Percentiles rank a stretch among this genome's conserved stretches.
Conservation (phyloP, 768 basidiomycete genomes). For the Termitomyces sp. region DNA sequence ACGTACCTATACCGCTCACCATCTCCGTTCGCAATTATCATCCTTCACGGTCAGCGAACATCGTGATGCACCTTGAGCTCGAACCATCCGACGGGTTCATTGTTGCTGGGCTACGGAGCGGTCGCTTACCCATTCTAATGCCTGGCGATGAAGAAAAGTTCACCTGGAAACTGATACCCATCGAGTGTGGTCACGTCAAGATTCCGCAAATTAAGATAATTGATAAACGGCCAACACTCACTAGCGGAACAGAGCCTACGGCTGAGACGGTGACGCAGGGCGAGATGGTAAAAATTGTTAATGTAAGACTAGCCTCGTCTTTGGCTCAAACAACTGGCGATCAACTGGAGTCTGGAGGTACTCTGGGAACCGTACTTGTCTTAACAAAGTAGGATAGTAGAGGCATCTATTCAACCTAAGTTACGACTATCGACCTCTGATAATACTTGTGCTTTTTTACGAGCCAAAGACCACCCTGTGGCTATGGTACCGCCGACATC, state of each 20-base stretch:
- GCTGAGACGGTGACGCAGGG: constrained; percentile 31
- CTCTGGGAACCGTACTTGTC: constrained; percentile 28
- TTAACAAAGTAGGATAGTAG: constrained; percentile 16
- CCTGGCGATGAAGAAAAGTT: constrained; percentile 66
- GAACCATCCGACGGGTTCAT: constrained; percentile 71
- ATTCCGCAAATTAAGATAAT: constrained; percentile 59
- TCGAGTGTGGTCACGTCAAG: constrained; percentile 66
- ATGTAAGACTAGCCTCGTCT: constrained; percentile 38
- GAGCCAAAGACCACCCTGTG: neutral
- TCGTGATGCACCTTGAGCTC: constrained; percentile 70
- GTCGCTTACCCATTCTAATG: constrained; percentile 65
- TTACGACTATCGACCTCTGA: neutral
- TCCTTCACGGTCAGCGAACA: constrained; percentile 56
- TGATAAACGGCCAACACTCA: constrained; percentile 37
- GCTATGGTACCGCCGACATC: neutral
- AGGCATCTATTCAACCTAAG: neutral
- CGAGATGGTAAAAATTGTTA: constrained; percentile 49
- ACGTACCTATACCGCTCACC: constrained; percentile 50
- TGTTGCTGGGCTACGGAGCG: constrained; percentile 67
- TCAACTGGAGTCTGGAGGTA: constrained; percentile 13
- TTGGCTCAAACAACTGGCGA: constrained; percentile 3
- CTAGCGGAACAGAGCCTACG: constrained; percentile 18
- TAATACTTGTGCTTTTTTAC: neutral
- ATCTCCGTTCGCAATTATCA: constrained; percentile 64
- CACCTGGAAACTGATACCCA: constrained; percentile 63